Base-by-base conservation (phyloP, 2,329 filamentous ascomycete species). In the Aureobasidium leucospermi region DNA sequence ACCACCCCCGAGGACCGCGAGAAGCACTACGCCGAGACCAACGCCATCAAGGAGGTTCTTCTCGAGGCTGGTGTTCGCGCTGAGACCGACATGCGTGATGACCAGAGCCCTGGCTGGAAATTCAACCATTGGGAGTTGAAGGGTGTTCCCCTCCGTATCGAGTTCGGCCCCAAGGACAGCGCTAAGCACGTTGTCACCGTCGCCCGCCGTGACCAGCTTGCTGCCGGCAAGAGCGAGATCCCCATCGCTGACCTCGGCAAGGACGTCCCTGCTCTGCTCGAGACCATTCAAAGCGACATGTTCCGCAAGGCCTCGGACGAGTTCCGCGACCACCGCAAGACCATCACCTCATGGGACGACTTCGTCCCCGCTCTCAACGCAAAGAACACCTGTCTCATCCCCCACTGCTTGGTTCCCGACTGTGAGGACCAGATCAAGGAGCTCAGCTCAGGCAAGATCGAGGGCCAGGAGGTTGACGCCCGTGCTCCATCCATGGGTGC, bases 51-150 rank as follows among this genome's bases (percentile, higher is more conserved):
- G 52, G 75, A 79, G 36, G 81, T 84, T 10, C 81, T 99, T 53
- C 85, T 84, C 70, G 85, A 84, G 62, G 87, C 82, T 19, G 87
- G 86, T 59, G 79, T 99, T 41, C 89, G 94, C 61, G 83, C 85
- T 61, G 88, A 95, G 65, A 84, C 86, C 55, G 94, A 99, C 71
- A 82, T 85, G 71, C 87, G 95, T 61, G 93, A 97, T 55, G 89
- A 88, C 65, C 96, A 97, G 74, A 85, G 91, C 62, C 92, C 94
- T 41, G 91, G 90, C 65, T 97, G 89, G 86, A 99, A 99, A 76
- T 99, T 99, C 81, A 96, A 95, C 76, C 92, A 99, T 76, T 96
- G 91, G 90, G 95, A 99, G 75, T 82, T 97, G 67, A 95, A 93
- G 77, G 94, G 95, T 72, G 88, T 97, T 43, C 94, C 95, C 48